Conservation (phyloP, 1,284 basidiomycete genomes). For the Pseudozyma hubeiensis region DNA sequence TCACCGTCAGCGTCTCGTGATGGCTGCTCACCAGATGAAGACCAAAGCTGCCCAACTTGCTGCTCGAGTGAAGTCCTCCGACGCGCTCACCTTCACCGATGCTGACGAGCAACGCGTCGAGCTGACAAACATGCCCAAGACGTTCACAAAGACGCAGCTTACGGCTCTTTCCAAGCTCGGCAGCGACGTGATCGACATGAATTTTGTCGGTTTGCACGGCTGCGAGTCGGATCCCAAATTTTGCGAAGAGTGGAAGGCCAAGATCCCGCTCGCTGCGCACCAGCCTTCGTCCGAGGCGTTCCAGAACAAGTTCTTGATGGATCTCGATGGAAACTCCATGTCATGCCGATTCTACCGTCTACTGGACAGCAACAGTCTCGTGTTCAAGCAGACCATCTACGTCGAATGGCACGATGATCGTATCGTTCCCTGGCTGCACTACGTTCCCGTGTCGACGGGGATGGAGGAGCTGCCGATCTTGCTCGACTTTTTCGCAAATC, state of each 20-base stretch:
- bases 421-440: constrained; percentile 38
- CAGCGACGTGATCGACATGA: constrained; percentile 15
- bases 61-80: not conserved
- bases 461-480: constrained; percentile 34
- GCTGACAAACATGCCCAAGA: constrained; percentile 21
- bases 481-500: constrained; percentile 32
- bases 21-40: constrained; percentile 21
- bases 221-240: constrained; percentile 9
- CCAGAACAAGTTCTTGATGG: constrained; percentile 34
- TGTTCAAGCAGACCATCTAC: constrained; percentile 42
- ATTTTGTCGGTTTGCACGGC: constrained; percentile 19
- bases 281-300: constrained; percentile 6
- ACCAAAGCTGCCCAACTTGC: constrained; percentile 13
- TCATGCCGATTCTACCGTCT: constrained; percentile 37
- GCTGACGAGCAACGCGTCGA: constrained; percentile 7
- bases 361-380: constrained; percentile 46
- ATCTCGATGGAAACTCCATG: constrained; percentile 40
- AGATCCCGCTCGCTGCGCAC: constrained; percentile 2
- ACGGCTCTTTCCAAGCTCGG: constrained; percentile 19
- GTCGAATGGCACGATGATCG: constrained; percentile 40
- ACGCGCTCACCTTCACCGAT: not conserved
- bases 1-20: constrained; percentile 30
- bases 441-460: constrained; percentile 23
- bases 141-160: constrained; percentile 11
- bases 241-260: constrained; percentile 19